Base-by-base conservation (phyloP, 1,284 basidiomycete genomes). In the Lignosus rhinocerotis region DNA sequence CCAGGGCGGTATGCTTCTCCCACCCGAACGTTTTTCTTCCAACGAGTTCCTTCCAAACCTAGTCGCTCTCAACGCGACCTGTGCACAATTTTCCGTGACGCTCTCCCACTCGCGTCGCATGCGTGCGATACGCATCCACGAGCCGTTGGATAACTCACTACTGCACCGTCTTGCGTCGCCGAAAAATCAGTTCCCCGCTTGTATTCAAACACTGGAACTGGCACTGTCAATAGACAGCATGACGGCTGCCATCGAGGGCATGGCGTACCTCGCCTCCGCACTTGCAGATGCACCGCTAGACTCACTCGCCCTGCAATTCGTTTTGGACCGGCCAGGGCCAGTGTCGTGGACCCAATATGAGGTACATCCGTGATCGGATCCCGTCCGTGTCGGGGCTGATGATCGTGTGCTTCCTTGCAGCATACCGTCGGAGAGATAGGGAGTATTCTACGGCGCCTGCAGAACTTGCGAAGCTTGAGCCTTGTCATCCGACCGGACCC, bases 401-500 rank as follows among this genome's bases (percentile, higher is more conserved):
- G 53, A 32, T 43, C 21, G 30, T 53, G 14, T 41, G 19, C 11
- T 25, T 16, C 38, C 12, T 51, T 54, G 36, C 48, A 68, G 67
- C 47, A 53, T 17, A 31, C 53, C 25, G 42, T 67, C 34, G 30
- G 49, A 31, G 54, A 59, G 36, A 60, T 65, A 46, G 59, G 59
- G 7, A 55, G 56, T 9, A 48, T 25, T 6, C 56, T 69, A 6
- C 42, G 34, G n/a, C 17, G 44, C 2, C 53, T 68, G 31, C 45
- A 52, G 34, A 34, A 50, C 14, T 50, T 69, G 19, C 57, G 55
- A 43, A 56, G 49, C 32, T 42, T 68, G 43, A 61, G 66, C 46
- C 53, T 69, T 21, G 63, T 58, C 45, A 52, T 61, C 38, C 56
- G 62, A 11, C 68, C 68, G n/a, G 65, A 68, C 17, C 64, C 68